Conservation (phyloP, 305 asterid species). For the Galium porrigens region DNA sequence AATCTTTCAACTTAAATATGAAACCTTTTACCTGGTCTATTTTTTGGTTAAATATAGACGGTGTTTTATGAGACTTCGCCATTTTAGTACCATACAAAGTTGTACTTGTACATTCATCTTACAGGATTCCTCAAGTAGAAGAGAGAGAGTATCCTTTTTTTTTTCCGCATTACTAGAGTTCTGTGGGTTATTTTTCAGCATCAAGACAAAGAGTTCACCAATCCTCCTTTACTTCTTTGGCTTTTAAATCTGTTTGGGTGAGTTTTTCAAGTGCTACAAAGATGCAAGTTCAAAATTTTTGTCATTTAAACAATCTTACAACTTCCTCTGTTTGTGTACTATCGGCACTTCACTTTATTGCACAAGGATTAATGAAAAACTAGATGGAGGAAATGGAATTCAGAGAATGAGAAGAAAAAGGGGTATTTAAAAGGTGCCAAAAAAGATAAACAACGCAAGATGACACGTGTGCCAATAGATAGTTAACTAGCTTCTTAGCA, state of each 20-base stretch:
- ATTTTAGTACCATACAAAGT: background rate
- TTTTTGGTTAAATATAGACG: no score
- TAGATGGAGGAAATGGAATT: background rate
- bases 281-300: background rate
- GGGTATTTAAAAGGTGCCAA: background rate
- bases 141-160: background rate
- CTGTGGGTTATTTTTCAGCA: background rate
- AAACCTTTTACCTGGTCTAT: no score
- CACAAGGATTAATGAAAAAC: background rate
- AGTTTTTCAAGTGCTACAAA: background rate
- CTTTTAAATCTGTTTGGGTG: background rate
- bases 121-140: background rate
- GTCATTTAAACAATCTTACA: background rate
- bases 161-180: background rate
- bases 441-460: background rate
- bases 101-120: no score
- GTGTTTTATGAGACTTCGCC: no score
- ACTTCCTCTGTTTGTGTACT: slow-evolving; percentile 20
- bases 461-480: background rate
- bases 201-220: background rate
- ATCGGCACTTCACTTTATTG: background rate
- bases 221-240: background rate
- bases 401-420: background rate
- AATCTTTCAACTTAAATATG: no score
- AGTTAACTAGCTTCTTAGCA: no score